These are phyloP conservation scores for Periconia sp. DNA, from an alignment of 2,329 filamentous ascomycete genomes.

Conservation along the genomic window DNA sequence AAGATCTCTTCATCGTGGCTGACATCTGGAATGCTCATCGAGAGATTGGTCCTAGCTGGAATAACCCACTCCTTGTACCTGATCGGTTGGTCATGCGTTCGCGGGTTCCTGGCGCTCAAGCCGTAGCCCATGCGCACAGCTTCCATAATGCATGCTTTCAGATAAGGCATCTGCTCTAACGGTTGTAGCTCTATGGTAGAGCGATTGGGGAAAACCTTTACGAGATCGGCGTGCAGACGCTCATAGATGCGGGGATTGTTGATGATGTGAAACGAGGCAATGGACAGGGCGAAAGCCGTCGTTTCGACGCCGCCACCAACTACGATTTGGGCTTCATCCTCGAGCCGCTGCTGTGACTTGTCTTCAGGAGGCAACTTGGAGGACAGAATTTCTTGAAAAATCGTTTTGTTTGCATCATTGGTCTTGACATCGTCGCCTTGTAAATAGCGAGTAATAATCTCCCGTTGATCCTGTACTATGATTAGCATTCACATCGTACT, in stretches of 20 bases:
- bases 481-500: no score
- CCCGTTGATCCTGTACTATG: constrained; percentile 29
- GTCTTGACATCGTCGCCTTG: constrained; percentile 34
- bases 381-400: constrained; percentile 41
- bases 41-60: constrained; percentile 42
- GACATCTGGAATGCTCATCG: constrained; percentile 45
- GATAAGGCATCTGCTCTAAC: constrained; percentile 34
- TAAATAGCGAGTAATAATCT: constrained; percentile 33
- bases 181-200: constrained; percentile 25
- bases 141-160: constrained; percentile 38
- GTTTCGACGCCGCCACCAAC: constrained; percentile 49
- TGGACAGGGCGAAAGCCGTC: constrained; percentile 39
- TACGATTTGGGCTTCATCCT: constrained; percentile 47
- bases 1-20: constrained; percentile 47
- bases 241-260: constrained; percentile 36
- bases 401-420: constrained; percentile 40
- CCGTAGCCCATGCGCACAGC: constrained; percentile 46
- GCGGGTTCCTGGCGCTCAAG: constrained; percentile 45
- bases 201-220: constrained; percentile 33
- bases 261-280: constrained; percentile 41
- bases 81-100: constrained; percentile 32
- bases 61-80: constrained; percentile 37
- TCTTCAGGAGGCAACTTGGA: constrained; percentile 39
- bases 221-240: constrained; percentile 38
- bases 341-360: constrained; percentile 45